phyloP scores from a whole-genome alignment of 805 yeast species.

The Saccharomycodes ludwigii region DNA sequence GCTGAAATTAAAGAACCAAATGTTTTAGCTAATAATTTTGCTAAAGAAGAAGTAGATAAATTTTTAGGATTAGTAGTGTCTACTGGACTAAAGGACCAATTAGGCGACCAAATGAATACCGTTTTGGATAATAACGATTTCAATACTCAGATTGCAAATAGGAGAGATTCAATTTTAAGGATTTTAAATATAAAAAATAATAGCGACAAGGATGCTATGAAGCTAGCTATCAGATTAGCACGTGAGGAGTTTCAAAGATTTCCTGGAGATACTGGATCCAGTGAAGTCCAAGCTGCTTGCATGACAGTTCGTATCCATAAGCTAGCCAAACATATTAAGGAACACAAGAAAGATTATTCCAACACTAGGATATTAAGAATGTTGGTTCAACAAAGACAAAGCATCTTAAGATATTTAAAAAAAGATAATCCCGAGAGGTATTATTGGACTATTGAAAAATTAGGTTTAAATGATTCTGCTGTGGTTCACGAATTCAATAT shows the following conservation, averaged over 20 bases:
- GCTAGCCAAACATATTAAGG: conserved; percentile 59
- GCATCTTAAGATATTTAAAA: conserved; percentile 69
- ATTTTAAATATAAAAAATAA: conserved; percentile 68
- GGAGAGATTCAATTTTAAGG: conserved; percentile 57
- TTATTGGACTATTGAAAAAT: conserved; percentile 72
- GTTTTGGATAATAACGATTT: conserved; percentile 12
- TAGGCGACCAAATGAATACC: conserved; percentile 34
- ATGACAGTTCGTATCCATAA: conserved; percentile 71
- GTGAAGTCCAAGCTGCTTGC: conserved; percentile 93
- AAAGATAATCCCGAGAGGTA: conserved; percentile 70
- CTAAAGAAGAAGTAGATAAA: conserved; percentile 57
- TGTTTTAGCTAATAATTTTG: conserved; percentile 48
- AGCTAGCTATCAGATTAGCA: conserved; percentile 52
- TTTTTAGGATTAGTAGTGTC: conserved; percentile 45
- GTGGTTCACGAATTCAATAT: conserved; percentile 71
- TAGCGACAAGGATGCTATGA: conserved; percentile 40
- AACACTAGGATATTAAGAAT: conserved; percentile 64
- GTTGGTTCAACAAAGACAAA: conserved; percentile 83
- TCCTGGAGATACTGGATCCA: conserved; percentile 88
- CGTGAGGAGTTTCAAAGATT: conserved; percentile 67
- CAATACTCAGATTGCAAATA: conserved; percentile 26
- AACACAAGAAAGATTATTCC: conserved; percentile 59
- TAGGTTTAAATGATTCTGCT: conserved; percentile 76
- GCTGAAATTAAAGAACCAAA: conserved; percentile 57
- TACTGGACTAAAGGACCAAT: conserved; percentile 35